Evolutionary conservation across 2,329 filamentous ascomycete genomes (phyloP), one percentile per base, ranked within the genome.

Genomic region (Paecilomyces sp.): DNA sequence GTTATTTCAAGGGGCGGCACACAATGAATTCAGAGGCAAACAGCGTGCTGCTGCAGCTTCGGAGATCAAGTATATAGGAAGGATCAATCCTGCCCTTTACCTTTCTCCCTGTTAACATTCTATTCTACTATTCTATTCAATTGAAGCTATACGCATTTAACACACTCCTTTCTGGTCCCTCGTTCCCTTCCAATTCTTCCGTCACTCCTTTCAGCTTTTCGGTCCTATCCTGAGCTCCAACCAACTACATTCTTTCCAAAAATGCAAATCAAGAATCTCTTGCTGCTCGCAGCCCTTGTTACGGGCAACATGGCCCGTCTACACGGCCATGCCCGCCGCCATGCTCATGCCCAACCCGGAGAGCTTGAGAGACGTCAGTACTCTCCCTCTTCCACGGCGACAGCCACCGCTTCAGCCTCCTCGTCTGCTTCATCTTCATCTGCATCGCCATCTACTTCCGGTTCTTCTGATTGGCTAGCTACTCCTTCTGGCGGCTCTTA

Each of bases 241-340:
- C 31, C 33, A 18, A 56, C 31, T 56, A 33, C 25, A n/a, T 56
- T 18, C 31, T 41, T 34, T 56, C 53, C 58, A 61, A 66, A 56
- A 57, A 72, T 72, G 70, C 66, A 69, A 30, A 64, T 71, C 66
- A 69, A 68, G 60, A 67, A 69, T 60, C 58, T 71, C 47, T 54
- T 70, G 62, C 67, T 74, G 61, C 67, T 73, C 60, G 69, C 69
- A 65, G 68, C 70, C 57, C 62, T 73, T 34, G 62, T 66, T 61
- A 64, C 67, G 36, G 58, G 66, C 58, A 58, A 68, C 12, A 53
- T 53, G 51, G 66, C 68, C 55, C 64, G 60, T n/a, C 58, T 58
- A 5, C 58, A 66, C 36, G 65, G 58, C 52, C 63, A 65, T 59
- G 59, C 52, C 13, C 63, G 63, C 56, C 64, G 64, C 30, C 58